Base-by-base conservation (phyloP, 2,329 filamentous ascomycete genomes). In the Talaromyces atroroseus region DNA sequence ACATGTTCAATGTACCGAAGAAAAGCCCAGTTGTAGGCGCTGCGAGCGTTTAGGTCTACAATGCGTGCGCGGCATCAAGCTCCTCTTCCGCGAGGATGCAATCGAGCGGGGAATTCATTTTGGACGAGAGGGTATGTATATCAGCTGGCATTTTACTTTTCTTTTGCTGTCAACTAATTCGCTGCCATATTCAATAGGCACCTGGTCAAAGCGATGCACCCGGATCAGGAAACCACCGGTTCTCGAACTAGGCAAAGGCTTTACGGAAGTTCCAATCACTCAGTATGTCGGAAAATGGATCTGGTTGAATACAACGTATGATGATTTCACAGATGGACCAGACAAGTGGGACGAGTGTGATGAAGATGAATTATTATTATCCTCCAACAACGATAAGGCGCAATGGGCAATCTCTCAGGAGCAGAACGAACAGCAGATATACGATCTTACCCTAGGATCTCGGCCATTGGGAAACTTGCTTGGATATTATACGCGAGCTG, bases 1-100 rank as follows among this genome's bases (percentile, higher is more conserved):
- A 49, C 67, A 70, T 58, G 65, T 68, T 32, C 64, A 63, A 42
- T 70, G 68, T 50, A 66, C 66, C 14, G 68, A 70, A 51, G 66
- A 70, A 50, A 55, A 57, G 45, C 67, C 68, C 10, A 50, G 54
- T 29, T 70, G 68, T 54, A 54, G 50, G 16, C 66, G 67, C 32
- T 70, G 68, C 58, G 58, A 63, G 48, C 52, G 63, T 23, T 61
- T 68, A 34, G 57, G 59, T 12, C 52, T 68, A 10, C 29, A 58
- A 6, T 70, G 68, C 32, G 52, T 58, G 38, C 61, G 61, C 45
- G 59, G 66, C 45, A 56, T 69, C 40, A 64, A 61, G 44, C 53
- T 69, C 26, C 59, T 68, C 21, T 68, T 65, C 57, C 62, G 63
- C 49, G 66, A 68, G 34, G 68, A 70, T 61, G 67, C 68, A 1